phyloP scores from a whole-genome alignment of 202 grass and related monocot genomes.

The Setaria viridis region DNA sequence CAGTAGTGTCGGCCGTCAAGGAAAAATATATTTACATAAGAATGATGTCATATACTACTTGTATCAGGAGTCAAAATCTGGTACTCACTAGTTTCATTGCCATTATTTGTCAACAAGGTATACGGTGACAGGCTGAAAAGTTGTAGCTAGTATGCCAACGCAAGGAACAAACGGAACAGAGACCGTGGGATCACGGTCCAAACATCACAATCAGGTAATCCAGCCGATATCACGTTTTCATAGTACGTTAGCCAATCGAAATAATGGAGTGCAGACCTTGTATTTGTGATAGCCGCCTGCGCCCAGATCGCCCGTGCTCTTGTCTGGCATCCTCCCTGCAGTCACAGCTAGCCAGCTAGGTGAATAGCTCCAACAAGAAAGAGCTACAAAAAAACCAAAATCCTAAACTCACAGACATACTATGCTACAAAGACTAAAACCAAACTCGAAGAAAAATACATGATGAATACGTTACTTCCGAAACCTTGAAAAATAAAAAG shows the following conservation, averaged over 20 bases:
- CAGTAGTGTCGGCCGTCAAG: no score
- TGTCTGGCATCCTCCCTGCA: conserved; percentile 74
- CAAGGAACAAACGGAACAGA: background rate
- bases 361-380: background rate
- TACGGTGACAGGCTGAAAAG: background rate
- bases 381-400: background rate
- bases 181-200: background rate
- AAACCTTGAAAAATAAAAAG: background rate
- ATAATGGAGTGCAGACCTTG: conserved; percentile 51
- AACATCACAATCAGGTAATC: conserved; percentile 1
- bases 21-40: background rate
- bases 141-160: background rate
- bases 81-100: background rate
- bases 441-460: background rate
- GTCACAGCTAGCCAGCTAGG: background rate
- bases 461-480: background rate
- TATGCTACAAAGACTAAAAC: background rate
- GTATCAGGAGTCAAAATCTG: background rate
- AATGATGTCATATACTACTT: background rate
- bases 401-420: background rate
- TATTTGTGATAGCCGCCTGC: conserved; percentile 79
- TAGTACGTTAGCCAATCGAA: background rate
- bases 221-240: background rate
- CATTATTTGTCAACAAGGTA: background rate
- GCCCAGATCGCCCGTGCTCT: conserved; percentile 68